Percentiles rank a stretch among this genome's conserved stretches.
phyloP scores from a whole-genome alignment of 2,329 filamentous ascomycete genomes.

The Pseudogymnoascus pannorum region DNA sequence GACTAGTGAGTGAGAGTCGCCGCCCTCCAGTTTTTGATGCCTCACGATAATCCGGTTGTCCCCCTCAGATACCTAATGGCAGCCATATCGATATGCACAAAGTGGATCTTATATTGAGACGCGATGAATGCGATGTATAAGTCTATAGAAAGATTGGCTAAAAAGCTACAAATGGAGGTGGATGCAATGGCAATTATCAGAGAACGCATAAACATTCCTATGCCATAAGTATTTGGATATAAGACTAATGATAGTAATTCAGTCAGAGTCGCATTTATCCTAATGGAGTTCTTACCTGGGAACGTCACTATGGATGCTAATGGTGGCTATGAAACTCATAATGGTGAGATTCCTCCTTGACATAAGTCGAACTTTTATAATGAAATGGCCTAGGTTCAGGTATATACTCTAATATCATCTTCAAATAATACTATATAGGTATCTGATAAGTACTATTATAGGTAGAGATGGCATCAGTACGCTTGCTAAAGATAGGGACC shows the following conservation, averaged over 20 bases:
- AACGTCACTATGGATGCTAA: background rate
- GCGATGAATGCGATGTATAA: background rate
- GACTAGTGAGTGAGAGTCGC: too few relatives aligned
- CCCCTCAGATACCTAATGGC: too few relatives aligned
- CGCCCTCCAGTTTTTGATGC: too few relatives aligned
- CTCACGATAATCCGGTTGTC: too few relatives aligned
- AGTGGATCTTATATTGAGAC: too few relatives aligned
- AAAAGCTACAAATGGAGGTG: background rate
- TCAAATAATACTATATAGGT: slow-evolving; percentile 47
- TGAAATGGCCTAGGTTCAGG: background rate
- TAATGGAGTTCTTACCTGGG: background rate
- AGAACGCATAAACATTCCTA: background rate
- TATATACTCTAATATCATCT: background rate
- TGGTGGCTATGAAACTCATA: background rate
- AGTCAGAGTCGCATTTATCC: background rate
- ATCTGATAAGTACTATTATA: slow-evolving; percentile 36
- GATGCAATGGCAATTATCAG: background rate
- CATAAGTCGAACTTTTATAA: background rate
- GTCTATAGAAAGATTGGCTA: background rate
- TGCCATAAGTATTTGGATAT: background rate
- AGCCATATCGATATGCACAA: too few relatives aligned
- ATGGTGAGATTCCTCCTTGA: background rate
- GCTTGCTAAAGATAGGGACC: slow-evolving; percentile 33
- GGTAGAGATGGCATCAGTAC: slow-evolving; percentile 24
- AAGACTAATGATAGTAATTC: background rate